These are phyloP conservation scores for Pichia inconspicua DNA, from an alignment of 1,139 yeast species.

Conservation along the genomic window DNA sequence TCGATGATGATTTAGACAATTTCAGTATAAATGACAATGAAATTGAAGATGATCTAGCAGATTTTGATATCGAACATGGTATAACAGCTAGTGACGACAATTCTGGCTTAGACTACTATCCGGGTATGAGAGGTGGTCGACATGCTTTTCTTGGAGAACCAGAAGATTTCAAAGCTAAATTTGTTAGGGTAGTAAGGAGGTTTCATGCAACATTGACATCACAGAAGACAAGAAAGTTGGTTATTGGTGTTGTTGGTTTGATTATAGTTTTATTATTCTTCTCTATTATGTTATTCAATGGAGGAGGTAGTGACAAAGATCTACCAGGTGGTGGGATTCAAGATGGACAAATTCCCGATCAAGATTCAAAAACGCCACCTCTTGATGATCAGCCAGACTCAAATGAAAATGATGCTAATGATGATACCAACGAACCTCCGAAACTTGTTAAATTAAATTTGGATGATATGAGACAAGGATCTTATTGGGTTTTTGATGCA, in stretches of 20 bases:
- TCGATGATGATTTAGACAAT: neutral
- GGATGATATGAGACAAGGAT: slow-evolving; percentile 12
- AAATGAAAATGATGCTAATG: neutral
- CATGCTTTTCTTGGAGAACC: slow-evolving; percentile 10
- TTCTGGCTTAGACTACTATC: slow-evolving; percentile 13
- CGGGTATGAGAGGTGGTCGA: slow-evolving; percentile 6
- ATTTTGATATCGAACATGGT: slow-evolving; percentile 1
- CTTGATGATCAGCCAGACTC: neutral
- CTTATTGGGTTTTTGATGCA: slow-evolving; percentile 10
- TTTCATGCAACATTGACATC: neutral
- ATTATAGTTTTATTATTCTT: slow-evolving; percentile 4
- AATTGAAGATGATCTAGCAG: slow-evolving; percentile 5
- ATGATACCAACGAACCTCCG: neutral
- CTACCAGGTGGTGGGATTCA: slow-evolving; percentile 12
- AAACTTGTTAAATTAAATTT: slow-evolving; percentile 9
- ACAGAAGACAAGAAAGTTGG: slow-evolving; percentile 5
- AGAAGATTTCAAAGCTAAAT: slow-evolving; percentile 4
- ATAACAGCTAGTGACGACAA: neutral
- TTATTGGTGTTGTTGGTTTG: slow-evolving; percentile 6
- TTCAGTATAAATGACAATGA: slow-evolving; percentile 2
- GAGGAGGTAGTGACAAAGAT: slow-evolving; percentile 9
- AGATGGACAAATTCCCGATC: neutral
- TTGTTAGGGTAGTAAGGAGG: slow-evolving; percentile 1
- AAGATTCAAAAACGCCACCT: neutral
- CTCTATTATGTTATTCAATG: slow-evolving; percentile 9